These are phyloP conservation scores for Tulasnella sp. DNA, from an alignment of 768 basidiomycete genomes.

Conservation along the genomic window DNA sequence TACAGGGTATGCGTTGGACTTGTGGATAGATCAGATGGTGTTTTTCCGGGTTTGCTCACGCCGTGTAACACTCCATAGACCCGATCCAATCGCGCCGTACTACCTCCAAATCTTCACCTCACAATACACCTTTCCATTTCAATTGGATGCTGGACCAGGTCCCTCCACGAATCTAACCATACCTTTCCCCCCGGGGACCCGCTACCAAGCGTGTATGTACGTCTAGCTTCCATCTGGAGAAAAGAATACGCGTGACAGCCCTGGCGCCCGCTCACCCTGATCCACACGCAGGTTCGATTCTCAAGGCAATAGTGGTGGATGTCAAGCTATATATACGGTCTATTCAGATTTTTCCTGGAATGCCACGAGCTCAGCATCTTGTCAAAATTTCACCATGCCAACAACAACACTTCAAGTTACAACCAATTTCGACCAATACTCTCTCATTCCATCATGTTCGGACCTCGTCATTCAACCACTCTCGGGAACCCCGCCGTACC, in stretches of 20 bases:
- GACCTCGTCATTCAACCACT: neutral
- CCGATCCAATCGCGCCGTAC: slow-evolving; percentile 7
- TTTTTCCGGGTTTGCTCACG: neutral
- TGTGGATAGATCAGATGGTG: neutral
- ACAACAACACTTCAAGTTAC: neutral
- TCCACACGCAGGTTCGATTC: slow-evolving; percentile 9
- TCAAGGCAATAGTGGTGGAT: slow-evolving; percentile 2
- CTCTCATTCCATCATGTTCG: neutral
- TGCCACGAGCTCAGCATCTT: neutral
- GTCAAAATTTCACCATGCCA: slow-evolving; percentile 3
- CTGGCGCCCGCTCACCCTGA: too few relatives aligned
- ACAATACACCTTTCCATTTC: slow-evolving; percentile 3
- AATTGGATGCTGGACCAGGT: slow-evolving; percentile 1
- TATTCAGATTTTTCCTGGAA: neutral
- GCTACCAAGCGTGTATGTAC: slow-evolving; percentile 15
- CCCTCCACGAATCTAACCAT: slow-evolving; percentile 4
- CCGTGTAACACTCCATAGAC: neutral
- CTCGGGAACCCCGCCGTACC: slow-evolving; percentile 10
- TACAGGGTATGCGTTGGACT: slow-evolving; percentile 9
- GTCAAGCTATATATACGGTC: slow-evolving; percentile 8
- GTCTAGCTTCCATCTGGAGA: neutral
- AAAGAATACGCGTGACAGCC: too few relatives aligned
- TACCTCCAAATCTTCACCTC: slow-evolving; percentile 10
- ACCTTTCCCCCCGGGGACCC: slow-evolving; percentile 11
- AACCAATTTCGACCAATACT: neutral